Evolutionary conservation across 805 yeast species (phyloP).

Genomic region (Lipomyces sp.): DNA sequence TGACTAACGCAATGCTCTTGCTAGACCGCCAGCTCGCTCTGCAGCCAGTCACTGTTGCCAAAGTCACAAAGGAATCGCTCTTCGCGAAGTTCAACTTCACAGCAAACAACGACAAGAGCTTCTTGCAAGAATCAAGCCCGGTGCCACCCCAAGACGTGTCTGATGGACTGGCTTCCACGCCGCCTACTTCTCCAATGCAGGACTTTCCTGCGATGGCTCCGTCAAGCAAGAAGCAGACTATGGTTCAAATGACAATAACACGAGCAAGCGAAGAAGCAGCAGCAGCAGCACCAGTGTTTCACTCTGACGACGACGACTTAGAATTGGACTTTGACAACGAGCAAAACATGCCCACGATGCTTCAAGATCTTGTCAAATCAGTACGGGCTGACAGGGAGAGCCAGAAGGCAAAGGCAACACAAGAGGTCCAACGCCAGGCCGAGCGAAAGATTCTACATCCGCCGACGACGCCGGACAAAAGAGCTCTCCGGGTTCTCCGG

Average conservation of each 20-base stretch:
- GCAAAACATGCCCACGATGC: neutral
- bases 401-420: neutral
- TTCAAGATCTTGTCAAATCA: neutral
- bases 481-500: neutral
- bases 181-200: neutral
- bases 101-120: slow-evolving; percentile 2
- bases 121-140: too few relatives aligned
- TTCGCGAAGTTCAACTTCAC: slow-evolving; percentile 20
- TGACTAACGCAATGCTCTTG: neutral
- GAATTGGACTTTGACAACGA: too few relatives aligned
- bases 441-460: too few relatives aligned
- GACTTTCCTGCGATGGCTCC: too few relatives aligned
- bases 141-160: slow-evolving; percentile 1
- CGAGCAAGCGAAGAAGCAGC: too few relatives aligned
- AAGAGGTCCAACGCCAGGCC: too few relatives aligned
- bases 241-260: neutral
- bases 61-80: slow-evolving; percentile 9
- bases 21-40: slow-evolving; percentile 18
- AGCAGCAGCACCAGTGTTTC: too few relatives aligned
- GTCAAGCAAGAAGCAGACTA: too few relatives aligned
- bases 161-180: neutral
- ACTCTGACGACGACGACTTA: neutral
- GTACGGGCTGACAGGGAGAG: neutral
- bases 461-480: neutral
- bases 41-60: slow-evolving; percentile 16